Evolutionary conservation across 1,284 basidiomycete species (phyloP).

Genomic region (Cystobasidium sp.): DNA sequence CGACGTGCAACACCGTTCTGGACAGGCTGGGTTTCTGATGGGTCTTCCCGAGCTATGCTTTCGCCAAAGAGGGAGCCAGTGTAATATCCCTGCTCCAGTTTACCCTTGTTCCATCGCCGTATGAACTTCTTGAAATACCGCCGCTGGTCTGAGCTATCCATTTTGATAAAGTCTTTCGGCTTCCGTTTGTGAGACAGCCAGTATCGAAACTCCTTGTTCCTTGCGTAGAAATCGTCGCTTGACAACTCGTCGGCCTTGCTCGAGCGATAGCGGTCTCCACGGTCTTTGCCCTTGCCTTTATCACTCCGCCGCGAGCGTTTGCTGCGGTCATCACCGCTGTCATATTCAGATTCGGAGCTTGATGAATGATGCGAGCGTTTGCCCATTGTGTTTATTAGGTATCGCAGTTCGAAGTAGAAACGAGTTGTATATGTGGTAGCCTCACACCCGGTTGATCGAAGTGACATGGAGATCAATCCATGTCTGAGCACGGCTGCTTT

Average conservation of each 20-base stretch:
- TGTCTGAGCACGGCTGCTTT: too few species aligned
- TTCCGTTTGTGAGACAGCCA: slow-evolving; percentile 38
- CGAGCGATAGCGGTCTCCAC: slow-evolving; percentile 6
- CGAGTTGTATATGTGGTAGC: too few species aligned
- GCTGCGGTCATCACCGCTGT: slow-evolving; percentile 27
- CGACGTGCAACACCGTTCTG: neutral
- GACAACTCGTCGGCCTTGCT: slow-evolving; percentile 23
- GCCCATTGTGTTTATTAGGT: slow-evolving; percentile 1
- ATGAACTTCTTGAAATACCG: slow-evolving; percentile 45
- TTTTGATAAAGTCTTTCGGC: slow-evolving; percentile 26
- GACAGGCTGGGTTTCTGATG: neutral
- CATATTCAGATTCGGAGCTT: slow-evolving; percentile 26
- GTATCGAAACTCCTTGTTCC: slow-evolving; percentile 34
- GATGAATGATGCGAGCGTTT: slow-evolving; percentile 35
- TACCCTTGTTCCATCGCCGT: slow-evolving; percentile 43
- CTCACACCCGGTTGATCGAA: too few species aligned
- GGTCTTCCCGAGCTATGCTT: neutral
- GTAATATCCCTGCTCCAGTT: slow-evolving; percentile 33
- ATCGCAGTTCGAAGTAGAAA: too few species aligned
- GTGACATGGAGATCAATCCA: too few species aligned
- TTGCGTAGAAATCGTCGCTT: slow-evolving; percentile 32
- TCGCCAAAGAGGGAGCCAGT: slow-evolving; percentile 18
- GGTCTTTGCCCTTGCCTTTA: slow-evolving; percentile 22
- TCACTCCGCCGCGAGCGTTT: slow-evolving; percentile 23
- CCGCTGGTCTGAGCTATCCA: slow-evolving; percentile 36